Evolutionary conservation across 1,284 basidiomycete genomes (phyloP), one percentile per base, ranked within the genome.

Genomic region (Stygiomarasmius scandens): DNA sequence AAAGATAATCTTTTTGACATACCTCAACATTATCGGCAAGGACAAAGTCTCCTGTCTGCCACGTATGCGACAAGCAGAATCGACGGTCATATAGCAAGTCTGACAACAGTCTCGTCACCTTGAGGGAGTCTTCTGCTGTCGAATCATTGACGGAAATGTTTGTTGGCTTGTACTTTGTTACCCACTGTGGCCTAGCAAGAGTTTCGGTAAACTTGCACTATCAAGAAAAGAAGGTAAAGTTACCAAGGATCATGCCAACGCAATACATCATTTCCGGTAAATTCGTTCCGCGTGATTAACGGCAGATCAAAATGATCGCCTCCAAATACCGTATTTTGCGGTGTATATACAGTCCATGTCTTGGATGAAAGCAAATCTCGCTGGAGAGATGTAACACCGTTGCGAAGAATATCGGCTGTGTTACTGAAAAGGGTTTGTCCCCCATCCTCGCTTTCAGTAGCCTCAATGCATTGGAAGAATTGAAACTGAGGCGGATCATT

Each of bases 191-290:
- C 46, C 46, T 48, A 16, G 14, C 14, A 24, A 23, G 14, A 6
- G 20, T n/a, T 8, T 24, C 10, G 14, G 46, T 22, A 6, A 25
- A 6, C 46, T 14, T 8, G 19, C 19, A 16, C 12, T 48, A 23
- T 48, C 22, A 48, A 8, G 24, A 8, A 8, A 25, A 48, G 16
- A 48, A 48, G 16, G 14, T 20, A 19, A 24, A 48, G 19, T 19
- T 48, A 24, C 46, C 46, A 48, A 22, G 46, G 46, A 48, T 48
- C 46, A 24, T 48, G 46, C 46, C 46, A 48, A 14, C 46, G 46
- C 46, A 48, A 48, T 12, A 48, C 24, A 20, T 48, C 25, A 48
- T 48, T 19, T 14, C 46, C 46, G 24, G 46, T 48, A 24, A 48
- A 25, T 24, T 48, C 46, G 25, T 48, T 48, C 46, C 24, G 46